phyloP scores from a whole-genome alignment of 768 basidiomycete species.

The Pleurotus citrinopileatus region DNA sequence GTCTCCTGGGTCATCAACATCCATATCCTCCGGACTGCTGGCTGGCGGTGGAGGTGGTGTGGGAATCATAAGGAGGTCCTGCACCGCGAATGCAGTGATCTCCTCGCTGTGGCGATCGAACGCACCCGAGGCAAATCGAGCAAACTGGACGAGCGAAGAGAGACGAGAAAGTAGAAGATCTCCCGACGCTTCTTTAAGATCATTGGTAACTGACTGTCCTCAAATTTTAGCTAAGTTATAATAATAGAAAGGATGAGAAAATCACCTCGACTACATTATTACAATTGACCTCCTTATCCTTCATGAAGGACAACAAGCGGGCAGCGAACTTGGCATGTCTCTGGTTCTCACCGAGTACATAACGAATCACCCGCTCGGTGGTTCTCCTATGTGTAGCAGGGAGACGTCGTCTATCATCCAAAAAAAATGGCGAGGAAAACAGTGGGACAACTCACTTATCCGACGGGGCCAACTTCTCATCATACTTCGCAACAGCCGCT shows the following conservation, averaged over 20 bases:
- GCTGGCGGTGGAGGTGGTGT: conserved; percentile 31
- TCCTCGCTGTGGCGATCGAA: conserved; percentile 80
- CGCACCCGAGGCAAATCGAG: conserved; percentile 59
- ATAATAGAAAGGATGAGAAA: background rate
- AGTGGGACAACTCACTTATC: conserved; percentile 67
- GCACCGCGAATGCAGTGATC: conserved; percentile 69
- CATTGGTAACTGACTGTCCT: conserved; percentile 54
- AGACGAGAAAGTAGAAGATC: conserved; percentile 63
- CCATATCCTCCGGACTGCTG: conserved; percentile 52
- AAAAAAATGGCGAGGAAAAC: background rate
- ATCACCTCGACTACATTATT: conserved; percentile 61
- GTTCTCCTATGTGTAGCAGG: conserved; percentile 48
- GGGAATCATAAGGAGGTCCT: conserved; percentile 65
- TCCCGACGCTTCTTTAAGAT: conserved; percentile 42
- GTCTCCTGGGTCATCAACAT: conserved; percentile 32
- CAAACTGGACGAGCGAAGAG: conserved; percentile 72
- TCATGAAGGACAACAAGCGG: conserved; percentile 62
- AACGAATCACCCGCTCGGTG: conserved; percentile 58
- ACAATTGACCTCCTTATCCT: conserved; percentile 49
- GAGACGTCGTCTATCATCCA: conserved; percentile 1
- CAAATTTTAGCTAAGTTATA: background rate
- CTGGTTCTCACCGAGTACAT: conserved; percentile 55
- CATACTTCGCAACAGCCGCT: conserved; percentile 60
- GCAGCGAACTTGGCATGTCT: conserved; percentile 86
- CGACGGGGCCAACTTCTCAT: conserved; percentile 49